A percentile compares a stretch with the other conserved stretches of the same genome.
These are phyloP conservation scores for Incumbomyces lentus DNA, from an alignment of 2,329 filamentous ascomycete species.

Conservation along the genomic window DNA sequence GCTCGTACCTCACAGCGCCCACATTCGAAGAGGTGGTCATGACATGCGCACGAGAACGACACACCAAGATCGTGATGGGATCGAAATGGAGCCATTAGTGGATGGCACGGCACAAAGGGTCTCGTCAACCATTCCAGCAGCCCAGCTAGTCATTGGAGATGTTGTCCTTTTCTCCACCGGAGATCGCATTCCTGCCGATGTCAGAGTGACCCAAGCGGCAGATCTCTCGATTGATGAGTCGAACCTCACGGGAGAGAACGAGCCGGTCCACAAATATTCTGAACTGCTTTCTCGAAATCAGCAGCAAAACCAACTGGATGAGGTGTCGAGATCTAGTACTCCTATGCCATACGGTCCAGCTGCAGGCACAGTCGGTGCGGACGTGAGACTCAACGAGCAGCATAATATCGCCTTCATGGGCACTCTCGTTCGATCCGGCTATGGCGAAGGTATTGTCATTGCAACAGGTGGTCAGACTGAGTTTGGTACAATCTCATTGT, in stretches of 20 bases:
- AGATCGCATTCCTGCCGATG: constrained; percentile 90
- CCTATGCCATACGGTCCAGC: constrained; percentile 51
- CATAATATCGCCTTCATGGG: constrained; percentile 98
- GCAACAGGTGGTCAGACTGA: constrained; percentile 88
- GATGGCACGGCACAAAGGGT: constrained; percentile 46
- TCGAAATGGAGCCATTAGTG: constrained; percentile 41
- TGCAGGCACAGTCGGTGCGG: constrained; percentile 49
- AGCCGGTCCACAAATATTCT: constrained; percentile 71
- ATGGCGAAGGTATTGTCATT: constrained; percentile 95
- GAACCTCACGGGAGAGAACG: constrained; percentile 92
- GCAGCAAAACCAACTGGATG: constrained; percentile 24
- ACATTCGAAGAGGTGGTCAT: constrained; percentile 60
- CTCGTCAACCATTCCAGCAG: constrained; percentile 76
- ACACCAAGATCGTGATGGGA: constrained; percentile 27
- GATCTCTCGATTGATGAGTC: constrained; percentile 93
- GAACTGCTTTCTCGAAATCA: constrained; percentile 43
- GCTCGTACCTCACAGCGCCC: constrained; percentile 87
- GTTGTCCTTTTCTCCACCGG: constrained; percentile 89
- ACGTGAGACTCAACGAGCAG: constrained; percentile 60
- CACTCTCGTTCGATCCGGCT: constrained; percentile 84
- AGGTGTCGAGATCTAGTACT: constrained; percentile 37
- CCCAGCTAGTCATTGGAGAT: constrained; percentile 82
- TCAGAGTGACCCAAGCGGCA: constrained; percentile 80
- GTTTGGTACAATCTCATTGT: constrained; percentile 91
- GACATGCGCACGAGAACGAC: constrained; percentile 8